Base-by-base conservation (phyloP, 768 basidiomycete species). In the Tylopilus rubrobrunneus region DNA sequence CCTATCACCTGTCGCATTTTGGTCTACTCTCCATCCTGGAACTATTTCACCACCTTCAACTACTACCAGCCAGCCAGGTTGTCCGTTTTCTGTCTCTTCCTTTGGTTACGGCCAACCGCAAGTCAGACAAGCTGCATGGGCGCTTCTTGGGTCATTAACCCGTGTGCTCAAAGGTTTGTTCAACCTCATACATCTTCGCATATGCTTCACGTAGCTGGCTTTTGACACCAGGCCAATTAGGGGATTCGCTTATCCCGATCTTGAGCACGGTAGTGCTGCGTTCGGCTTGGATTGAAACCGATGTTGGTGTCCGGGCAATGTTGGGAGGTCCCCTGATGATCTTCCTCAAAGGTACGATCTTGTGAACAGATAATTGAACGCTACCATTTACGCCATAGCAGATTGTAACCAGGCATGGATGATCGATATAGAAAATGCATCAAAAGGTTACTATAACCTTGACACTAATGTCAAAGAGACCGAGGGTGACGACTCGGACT, bases 61-160 rank as follows among this genome's bases (percentile, higher is more conserved):
- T 37, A 23, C 17, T 6, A 5, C 74, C 77, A 45, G 70, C 72
- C 45, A 82, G 9, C 57, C 42, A 17, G 2, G 15, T 9, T 64
- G 62, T 48, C 52, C 60, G 5, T 62, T 60, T 11, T 57, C 62
- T 11, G 21, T 23, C 1, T 46, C 36, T n/a, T 53, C 59, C 12
- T 67, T 87, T 56, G 90, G 89, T 1, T 74, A 71, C 33, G 75
- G 68, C 3, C 89, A 93, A 60, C 88, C 91, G 3, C 77, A 75
- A 39, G 86, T 92, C 29, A 79, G 93, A 17, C 80, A 84, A 64
- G 77, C 85, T 11, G 81, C 83, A 0, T 96, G 93, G 86, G 62
- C 58, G 85, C 8, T 63, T 87, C 11, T 77, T 75, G 51, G 65
- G 69, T 9, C 61, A 84, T 19, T 66, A 41, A 28, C 62, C 81